phyloP scores from a whole-genome alignment of 106 monocot genomes.

The Apostasia shenzhenica region DNA sequence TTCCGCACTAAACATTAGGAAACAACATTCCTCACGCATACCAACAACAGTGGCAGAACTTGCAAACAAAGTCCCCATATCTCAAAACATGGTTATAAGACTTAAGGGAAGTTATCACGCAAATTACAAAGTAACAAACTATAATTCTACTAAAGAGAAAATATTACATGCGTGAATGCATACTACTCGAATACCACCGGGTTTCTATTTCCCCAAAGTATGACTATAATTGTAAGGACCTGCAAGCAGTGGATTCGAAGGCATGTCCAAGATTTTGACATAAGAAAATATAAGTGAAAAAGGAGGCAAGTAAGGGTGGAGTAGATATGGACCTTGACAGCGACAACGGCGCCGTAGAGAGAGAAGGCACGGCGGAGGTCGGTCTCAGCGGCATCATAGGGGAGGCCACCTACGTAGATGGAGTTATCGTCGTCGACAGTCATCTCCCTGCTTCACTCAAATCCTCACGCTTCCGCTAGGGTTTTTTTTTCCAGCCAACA shows the following conservation, averaged over 20 bases:
- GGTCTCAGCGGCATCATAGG: conserved; percentile 64
- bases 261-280: background rate
- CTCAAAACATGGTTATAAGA: no score
- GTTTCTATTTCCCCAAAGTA: background rate
- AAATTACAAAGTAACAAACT: no score
- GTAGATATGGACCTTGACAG: conserved; percentile 40
- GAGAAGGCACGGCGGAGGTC: conserved; percentile 51
- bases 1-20: no score
- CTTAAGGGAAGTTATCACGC: no score
- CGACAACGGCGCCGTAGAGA: conserved; percentile 56
- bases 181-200: no score
- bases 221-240: background rate
- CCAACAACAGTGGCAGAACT: no score
- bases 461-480: conserved; percentile 4
- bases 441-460: conserved; percentile 22
- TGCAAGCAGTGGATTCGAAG: background rate
- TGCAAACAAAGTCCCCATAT: no score
- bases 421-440: conserved; percentile 64
- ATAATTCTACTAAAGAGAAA: no score
- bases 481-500: background rate
- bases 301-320: background rate
- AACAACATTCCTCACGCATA: no score
- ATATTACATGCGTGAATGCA: no score
- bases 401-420: conserved; percentile 63
- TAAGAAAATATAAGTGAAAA: background rate